phyloP scores from a whole-genome alignment of 2,329 filamentous ascomycete genomes.

The Tolypocladium ophioglossoides region DNA sequence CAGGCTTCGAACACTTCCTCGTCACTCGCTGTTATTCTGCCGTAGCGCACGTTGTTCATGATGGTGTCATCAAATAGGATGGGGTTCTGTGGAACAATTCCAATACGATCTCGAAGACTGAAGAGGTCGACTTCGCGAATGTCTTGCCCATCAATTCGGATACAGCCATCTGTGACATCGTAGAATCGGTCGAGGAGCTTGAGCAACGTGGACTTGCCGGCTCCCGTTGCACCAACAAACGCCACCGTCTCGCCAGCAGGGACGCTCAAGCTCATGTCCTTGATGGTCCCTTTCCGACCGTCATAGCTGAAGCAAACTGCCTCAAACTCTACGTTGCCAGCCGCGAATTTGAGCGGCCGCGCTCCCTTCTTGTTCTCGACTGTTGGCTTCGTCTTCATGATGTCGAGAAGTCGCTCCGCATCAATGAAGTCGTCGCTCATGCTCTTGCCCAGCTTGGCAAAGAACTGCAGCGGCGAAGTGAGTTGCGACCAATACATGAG shows the following conservation, averaged over 20 bases:
- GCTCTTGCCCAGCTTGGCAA: constrained; percentile 45
- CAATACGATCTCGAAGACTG: constrained; percentile 42
- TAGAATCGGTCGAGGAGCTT: constrained; percentile 51
- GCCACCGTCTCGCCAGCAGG: constrained; percentile 44
- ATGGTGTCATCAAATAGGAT: constrained; percentile 48
- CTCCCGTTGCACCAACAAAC: constrained; percentile 50
- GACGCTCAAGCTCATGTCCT: constrained; percentile 39
- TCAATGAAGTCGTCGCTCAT: constrained; percentile 47
- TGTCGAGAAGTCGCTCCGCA: constrained; percentile 45
- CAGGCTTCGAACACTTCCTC: constrained; percentile 45
- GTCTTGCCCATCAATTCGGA: constrained; percentile 46
- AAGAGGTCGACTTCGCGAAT: constrained; percentile 41
- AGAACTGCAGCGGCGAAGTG: constrained; percentile 60
- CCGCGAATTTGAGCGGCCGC: constrained; percentile 36
- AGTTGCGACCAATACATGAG: constrained; percentile 67
- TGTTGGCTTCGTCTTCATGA: constrained; percentile 47
- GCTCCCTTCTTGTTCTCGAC: constrained; percentile 42
- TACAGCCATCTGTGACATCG: constrained; percentile 40
- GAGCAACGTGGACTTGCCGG: constrained; percentile 47
- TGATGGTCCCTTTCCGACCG: constrained; percentile 46
- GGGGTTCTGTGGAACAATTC: constrained; percentile 45
- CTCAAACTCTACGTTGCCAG: constrained; percentile 44
- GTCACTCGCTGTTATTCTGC: constrained; percentile 40
- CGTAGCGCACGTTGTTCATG: constrained; percentile 49
- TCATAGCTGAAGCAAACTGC: constrained; percentile 49